Percentiles rank a stretch among this genome's conserved stretches.
phyloP scores from a whole-genome alignment of 2,329 filamentous ascomycete genomes.

The Huntiella decipiens region DNA sequence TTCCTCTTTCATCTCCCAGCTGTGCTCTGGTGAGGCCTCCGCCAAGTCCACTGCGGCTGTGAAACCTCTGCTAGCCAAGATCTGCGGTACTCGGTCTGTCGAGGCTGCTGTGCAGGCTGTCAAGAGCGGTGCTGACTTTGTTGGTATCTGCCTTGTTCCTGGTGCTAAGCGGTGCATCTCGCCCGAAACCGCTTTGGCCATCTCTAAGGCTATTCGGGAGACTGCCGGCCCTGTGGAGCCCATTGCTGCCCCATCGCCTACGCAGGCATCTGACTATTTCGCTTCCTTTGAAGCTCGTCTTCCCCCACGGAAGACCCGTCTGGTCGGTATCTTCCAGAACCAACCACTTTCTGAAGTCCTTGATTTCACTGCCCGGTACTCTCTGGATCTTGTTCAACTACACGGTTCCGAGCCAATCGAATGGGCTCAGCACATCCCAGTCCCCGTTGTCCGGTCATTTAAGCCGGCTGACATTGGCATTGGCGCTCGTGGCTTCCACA shows the following conservation, averaged over 20 bases:
- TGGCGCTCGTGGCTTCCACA: conserved; percentile 60
- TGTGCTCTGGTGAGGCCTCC: conserved; percentile 44
- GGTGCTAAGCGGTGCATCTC: conserved; percentile 63
- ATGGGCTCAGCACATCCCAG: conserved; percentile 75
- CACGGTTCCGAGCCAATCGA: conserved; percentile 86
- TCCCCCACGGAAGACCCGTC: conserved; percentile 42
- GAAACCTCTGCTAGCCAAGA: conserved; percentile 58
- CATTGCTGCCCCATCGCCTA: conserved; percentile 17
- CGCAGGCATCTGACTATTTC: conserved; percentile 49
- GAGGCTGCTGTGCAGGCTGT: conserved; percentile 67
- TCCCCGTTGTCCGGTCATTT: conserved; percentile 79
- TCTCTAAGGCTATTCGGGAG: conserved; percentile 56
- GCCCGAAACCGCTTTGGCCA: conserved; percentile 58
- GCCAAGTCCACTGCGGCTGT: conserved; percentile 17
- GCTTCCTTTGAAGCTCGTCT: conserved; percentile 29
- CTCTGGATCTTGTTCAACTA: conserved; percentile 76
- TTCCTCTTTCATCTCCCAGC: conserved; percentile 59
- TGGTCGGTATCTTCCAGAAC: conserved; percentile 89
- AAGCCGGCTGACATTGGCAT: conserved; percentile 56
- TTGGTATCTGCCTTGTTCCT: conserved; percentile 81
- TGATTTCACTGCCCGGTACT: conserved; percentile 53
- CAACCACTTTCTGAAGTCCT: conserved; percentile 72
- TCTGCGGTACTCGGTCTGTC: conserved; percentile 73
- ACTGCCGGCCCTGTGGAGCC: background rate
- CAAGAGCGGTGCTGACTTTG: conserved; percentile 71